Evolutionary conservation across 2,329 filamentous ascomycete genomes (phyloP).

Genomic region (Penicillium griseofulvum): DNA sequence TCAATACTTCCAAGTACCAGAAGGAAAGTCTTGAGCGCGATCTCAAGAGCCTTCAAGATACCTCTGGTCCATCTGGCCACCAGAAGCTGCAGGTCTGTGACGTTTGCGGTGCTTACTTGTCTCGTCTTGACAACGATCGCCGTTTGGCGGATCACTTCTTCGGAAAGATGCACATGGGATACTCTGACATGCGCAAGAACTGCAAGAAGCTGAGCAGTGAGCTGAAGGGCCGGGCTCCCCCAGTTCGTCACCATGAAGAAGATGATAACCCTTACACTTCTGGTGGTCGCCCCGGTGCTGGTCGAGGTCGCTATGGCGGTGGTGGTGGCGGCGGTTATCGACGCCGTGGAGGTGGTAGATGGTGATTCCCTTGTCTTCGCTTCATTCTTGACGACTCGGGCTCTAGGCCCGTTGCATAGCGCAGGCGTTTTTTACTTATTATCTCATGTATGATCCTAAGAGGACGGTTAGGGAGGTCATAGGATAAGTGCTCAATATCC

Average conservation of each 20-base stretch:
- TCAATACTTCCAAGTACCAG: slow-evolving; percentile 73
- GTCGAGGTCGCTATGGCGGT: slow-evolving; percentile 43
- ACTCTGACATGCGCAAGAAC: slow-evolving; percentile 96
- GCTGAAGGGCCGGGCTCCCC: slow-evolving; percentile 68
- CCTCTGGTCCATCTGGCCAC: slow-evolving; percentile 86
- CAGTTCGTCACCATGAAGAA: slow-evolving; percentile 56
- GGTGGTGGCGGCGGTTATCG: slow-evolving; percentile 49
- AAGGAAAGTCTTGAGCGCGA: slow-evolving; percentile 85
- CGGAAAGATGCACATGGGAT: slow-evolving; percentile 98
- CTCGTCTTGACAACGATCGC: slow-evolving; percentile 87
- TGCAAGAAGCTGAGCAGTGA: slow-evolving; percentile 84
- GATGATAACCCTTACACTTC: slow-evolving; percentile 53
- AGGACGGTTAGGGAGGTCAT: slow-evolving; percentile 22
- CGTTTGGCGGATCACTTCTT: slow-evolving; percentile 96
- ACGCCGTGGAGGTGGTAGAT: slow-evolving; percentile 41
- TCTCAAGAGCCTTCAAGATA: slow-evolving; percentile 86
- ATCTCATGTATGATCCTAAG: slow-evolving; percentile 25
- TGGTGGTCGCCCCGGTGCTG: slow-evolving; percentile 41
- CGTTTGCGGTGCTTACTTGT: slow-evolving; percentile 93
- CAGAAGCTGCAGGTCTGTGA: slow-evolving; percentile 99
- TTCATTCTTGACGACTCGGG: slow-evolving; percentile 6
- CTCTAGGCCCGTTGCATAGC: slow-evolving; percentile 39
- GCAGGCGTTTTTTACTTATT: slow-evolving; percentile 39
- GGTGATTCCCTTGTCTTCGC: slow-evolving; percentile 30
- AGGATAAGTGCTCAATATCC: slow-evolving; percentile 20